Conservation (phyloP, 345 rosid genomes). For the Ricinus communis region DNA sequence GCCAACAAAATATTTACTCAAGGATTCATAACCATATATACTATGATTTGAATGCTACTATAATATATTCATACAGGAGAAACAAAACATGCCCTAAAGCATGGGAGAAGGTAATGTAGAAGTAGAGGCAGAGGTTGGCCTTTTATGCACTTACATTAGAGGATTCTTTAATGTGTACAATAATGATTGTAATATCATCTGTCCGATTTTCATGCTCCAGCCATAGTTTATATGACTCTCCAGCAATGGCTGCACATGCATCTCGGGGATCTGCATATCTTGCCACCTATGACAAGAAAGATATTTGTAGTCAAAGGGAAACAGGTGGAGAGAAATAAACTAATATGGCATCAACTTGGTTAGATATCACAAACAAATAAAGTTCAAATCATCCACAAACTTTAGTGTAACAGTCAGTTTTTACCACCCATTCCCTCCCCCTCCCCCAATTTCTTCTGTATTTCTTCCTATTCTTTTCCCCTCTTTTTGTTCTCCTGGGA, state of each 20-base stretch:
- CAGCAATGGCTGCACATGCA: slow-evolving; percentile 89
- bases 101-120: background rate
- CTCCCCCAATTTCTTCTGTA: too few relatives aligned
- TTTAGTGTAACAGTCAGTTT: background rate
- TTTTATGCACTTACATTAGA: slow-evolving; percentile 45
- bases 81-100: background rate
- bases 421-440: background rate
- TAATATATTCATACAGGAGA: background rate
- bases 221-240: slow-evolving; percentile 92
- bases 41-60: background rate
- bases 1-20: background rate
- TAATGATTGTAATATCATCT: slow-evolving; percentile 93
- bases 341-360: background rate
- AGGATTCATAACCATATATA: background rate
- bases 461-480: too few relatives aligned
- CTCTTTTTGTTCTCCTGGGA: too few relatives aligned
- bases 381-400: background rate
- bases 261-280: slow-evolving; percentile 76
- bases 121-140: slow-evolving; percentile 4
- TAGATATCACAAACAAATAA: background rate
- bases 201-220: slow-evolving; percentile 84
- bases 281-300: slow-evolving; percentile 52
- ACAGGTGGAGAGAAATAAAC: background rate
- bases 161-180: slow-evolving; percentile 76
- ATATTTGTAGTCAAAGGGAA: background rate